These are phyloP conservation scores for Eimeria zaria DNA, from an alignment of 169 alveolate genomes.

Conservation along the genomic window DNA sequence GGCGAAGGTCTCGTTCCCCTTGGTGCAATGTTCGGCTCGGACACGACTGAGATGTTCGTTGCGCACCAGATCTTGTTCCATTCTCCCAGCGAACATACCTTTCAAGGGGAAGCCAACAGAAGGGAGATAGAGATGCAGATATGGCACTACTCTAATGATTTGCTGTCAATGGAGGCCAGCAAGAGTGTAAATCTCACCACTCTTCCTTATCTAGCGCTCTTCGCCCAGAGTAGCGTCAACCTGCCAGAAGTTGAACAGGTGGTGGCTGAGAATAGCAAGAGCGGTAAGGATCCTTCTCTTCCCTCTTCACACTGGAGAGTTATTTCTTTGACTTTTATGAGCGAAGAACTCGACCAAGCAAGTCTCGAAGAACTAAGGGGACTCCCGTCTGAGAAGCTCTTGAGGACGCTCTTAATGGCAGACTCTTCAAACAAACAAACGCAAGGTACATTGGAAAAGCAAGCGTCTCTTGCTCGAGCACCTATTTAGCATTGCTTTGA, in stretches of 20 bases:
- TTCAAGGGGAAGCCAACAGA: conserved; percentile 93
- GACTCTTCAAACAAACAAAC: conserved; percentile 66
- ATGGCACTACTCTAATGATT: conserved; percentile 92
- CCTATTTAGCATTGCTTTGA: background rate
- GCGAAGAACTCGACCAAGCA: conserved; percentile 91
- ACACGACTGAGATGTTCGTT: conserved; percentile 89
- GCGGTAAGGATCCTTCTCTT: conserved; percentile 59
- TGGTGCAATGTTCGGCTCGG: conserved; percentile 92
- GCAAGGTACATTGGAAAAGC: conserved; percentile 15
- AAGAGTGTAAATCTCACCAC: conserved; percentile 79
- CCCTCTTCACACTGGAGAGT: conserved; percentile 90
- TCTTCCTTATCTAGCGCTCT: conserved; percentile 75
- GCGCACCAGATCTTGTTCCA: conserved; percentile 93
- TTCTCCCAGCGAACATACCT: conserved; percentile 94
- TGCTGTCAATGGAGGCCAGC: conserved; percentile 73
- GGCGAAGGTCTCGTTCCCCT: conserved; percentile 87
- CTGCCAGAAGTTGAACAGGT: conserved; percentile 83
- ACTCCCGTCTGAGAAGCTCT: conserved; percentile 92
- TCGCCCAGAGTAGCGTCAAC: conserved; percentile 80
- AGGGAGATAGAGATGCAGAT: conserved; percentile 93
- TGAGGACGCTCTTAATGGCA: conserved; percentile 89
- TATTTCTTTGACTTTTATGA: conserved; percentile 92
- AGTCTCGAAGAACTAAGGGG: conserved; percentile 88
- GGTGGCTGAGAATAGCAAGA: conserved; percentile 6
- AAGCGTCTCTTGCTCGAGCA: background rate